These are phyloP conservation scores for Erigeron philadelphicus DNA, from an alignment of 140 eudicot species.

Conservation along the genomic window DNA sequence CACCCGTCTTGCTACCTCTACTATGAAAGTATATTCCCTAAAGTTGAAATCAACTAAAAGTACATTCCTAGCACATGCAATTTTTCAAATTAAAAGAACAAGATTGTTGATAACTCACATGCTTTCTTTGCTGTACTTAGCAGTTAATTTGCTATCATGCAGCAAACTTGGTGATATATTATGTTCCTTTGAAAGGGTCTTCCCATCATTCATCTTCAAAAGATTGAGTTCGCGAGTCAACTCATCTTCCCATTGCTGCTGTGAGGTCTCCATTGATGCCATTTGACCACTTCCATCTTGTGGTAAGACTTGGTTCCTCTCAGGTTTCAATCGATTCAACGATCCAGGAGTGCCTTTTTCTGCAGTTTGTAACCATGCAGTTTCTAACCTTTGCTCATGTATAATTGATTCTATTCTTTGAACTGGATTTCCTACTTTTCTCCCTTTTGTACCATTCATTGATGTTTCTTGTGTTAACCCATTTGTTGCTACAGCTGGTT, in stretches of 20 bases:
- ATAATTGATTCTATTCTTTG: conserved; percentile 89
- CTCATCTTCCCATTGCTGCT: conserved; percentile 71
- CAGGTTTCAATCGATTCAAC: conserved; percentile 61
- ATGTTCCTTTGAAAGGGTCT: conserved; percentile 44
- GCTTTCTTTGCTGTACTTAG: conserved; percentile 48
- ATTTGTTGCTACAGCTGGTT: conserved; percentile 26
- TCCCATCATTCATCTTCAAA: conserved; percentile 52
- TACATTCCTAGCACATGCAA: conserved; percentile 7
- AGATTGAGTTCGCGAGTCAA: conserved; percentile 58
- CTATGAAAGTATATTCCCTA: background rate
- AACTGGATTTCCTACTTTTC: conserved; percentile 51
- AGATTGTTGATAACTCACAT: conserved; percentile 28
- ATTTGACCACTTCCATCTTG: conserved; percentile 55
- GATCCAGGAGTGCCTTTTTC: conserved; percentile 94
- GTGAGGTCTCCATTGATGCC: conserved; percentile 35
- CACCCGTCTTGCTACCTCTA: too few species aligned
- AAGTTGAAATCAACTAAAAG: background rate
- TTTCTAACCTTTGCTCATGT: conserved; percentile 83
- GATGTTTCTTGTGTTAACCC: conserved; percentile 34
- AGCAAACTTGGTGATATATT: conserved; percentile 79
- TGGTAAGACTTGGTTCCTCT: conserved; percentile 85
- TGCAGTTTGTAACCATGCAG: conserved; percentile 91
- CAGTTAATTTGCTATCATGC: conserved; percentile 51
- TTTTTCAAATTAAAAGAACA: background rate
- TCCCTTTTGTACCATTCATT: conserved; percentile 25